Base-by-base conservation (phyloP, 2,329 filamentous ascomycete genomes). In the Penicillium psychrosexuale region DNA sequence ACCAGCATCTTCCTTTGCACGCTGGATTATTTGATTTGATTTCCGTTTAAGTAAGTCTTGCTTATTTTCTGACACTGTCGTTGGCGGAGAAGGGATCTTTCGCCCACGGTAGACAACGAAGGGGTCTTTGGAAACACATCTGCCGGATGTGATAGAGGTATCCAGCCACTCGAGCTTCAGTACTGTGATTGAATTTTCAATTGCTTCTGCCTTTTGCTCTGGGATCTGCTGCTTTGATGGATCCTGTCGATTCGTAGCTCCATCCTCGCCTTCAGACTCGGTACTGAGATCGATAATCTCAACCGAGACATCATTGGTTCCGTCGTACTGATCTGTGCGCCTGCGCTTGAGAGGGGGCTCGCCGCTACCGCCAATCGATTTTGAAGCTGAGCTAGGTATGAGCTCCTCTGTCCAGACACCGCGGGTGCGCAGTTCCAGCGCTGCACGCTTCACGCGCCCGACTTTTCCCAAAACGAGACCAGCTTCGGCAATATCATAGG, bases 381-480 rank as follows among this genome's bases (percentile, higher is more conserved):
- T 46, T 8, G 52, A 39, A 28, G 37, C 42, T 9, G 30, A 15
- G 8, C 5, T 38, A 0, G 27, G 27, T 8, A 52, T 12, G 28
- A 66, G 50, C 47, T 78, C 72, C 48, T 79, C 70, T 39, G 75
- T 77, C 69, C 72, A 75, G 2, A 96, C 63, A 13, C 84, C 86
- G 43, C 84, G 81, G 7, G 83, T 81, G 50, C 90, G 81, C 57
- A 97, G 76, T 72, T 97, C 93, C 63, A 95, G 86, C 44, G 83
- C 79, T 0, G 90, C 90, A 17, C 93, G 82, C 64, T 84, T 82
- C 60, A 83, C 86, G 52, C 84, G 86, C 0, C 80, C 79, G 33
- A 96, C 80, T 61, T 86, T 90, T 2, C 89, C 91, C 30, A 97
- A 70, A 2, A 96, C 78, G 3, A 97, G 72, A 5, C 82, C 79